phyloP scores from a whole-genome alignment of 345 rosid genomes.

The Limnanthes douglasii region DNA sequence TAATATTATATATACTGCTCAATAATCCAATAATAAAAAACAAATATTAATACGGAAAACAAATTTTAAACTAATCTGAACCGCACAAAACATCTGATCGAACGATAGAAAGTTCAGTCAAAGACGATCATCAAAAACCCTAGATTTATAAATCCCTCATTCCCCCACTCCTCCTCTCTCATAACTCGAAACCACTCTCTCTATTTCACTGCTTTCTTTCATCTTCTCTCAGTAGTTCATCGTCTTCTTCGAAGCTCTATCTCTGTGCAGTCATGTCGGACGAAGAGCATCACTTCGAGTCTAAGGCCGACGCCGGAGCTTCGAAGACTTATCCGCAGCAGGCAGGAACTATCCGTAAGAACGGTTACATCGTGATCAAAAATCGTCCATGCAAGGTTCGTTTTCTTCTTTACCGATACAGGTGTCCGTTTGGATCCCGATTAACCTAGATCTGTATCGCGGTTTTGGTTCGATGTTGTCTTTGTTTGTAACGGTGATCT shows the following conservation, averaged over 20 bases:
- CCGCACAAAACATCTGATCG: slow-evolving; percentile 5
- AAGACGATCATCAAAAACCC: too few relatives aligned
- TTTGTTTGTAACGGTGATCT: too few relatives aligned
- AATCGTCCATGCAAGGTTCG: slow-evolving; percentile 23
- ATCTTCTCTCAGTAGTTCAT: background rate
- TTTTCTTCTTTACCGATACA: background rate
- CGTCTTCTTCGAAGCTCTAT: background rate
- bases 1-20: too few relatives aligned
- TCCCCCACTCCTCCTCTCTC: slow-evolving; percentile 5
- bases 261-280: slow-evolving; percentile 14
- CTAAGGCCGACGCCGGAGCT: slow-evolving; percentile 21
- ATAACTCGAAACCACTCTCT: slow-evolving; percentile 6
- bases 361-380: slow-evolving; percentile 25
- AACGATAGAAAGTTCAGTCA: too few relatives aligned
- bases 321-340: slow-evolving; percentile 24
- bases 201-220: slow-evolving; percentile 2
- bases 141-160: slow-evolving; percentile 11
- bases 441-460: too few relatives aligned
- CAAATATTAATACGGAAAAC: too few relatives aligned
- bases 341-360: slow-evolving; percentile 24
- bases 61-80: too few relatives aligned
- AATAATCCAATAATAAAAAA: too few relatives aligned
- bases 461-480: too few relatives aligned
- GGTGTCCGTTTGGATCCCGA: too few relatives aligned
- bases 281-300: slow-evolving; percentile 29